Evolutionary conservation across 2,329 filamentous ascomycete species (phyloP), one percentile per base, ranked within the genome.

Genomic region (Penicillium sp.): DNA sequence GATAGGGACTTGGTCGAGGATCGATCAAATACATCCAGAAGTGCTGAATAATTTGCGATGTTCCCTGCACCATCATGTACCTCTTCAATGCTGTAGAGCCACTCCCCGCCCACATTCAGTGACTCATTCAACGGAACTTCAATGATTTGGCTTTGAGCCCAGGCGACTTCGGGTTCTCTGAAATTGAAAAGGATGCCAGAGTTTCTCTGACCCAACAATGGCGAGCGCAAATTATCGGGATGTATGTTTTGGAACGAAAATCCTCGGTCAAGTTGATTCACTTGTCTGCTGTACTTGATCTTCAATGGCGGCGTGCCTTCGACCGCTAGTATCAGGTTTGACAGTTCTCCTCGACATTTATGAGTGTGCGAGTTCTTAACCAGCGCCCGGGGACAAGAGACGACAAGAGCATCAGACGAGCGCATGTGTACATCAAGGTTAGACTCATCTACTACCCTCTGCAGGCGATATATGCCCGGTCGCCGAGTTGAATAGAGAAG

Each of bases 161-260:
- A 97, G 0, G 85, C 82, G 31, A 85, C 77, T 28, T 80, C 73
- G 2, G 71, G 60, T 31, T 65, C 57, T 34, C 73, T 77, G 12
- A 77, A 70, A 35, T 75, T 70, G 37, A 85, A 73, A 37, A 89
- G 64, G n/a, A 77, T 77, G 19, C 77, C 77, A 2, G 79, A 75
- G 22, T 73, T 75, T 43, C 77, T 74, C 38, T 81, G 76, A 43
- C 78, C 78, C n/a, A 85, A 71, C 32, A 95, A 73, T 1, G 89
- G 88, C 1, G 88, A 95, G 3, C 79, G 76, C 61, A 90, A 84
- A 32, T 87, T 87, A 43, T 96, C 89, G 0, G 93, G 90, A 60
- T 95, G 90, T 38, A 98, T 81, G 62, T 88, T 95, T 69, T 97
- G 90, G 60, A 95, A 91, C 55, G 91, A 88, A 57, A 90, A 88